Percentiles rank a stretch among this genome's conserved stretches.
Conservation (phyloP, 768 basidiomycete genomes). For the Fomitopsis serialis region DNA sequence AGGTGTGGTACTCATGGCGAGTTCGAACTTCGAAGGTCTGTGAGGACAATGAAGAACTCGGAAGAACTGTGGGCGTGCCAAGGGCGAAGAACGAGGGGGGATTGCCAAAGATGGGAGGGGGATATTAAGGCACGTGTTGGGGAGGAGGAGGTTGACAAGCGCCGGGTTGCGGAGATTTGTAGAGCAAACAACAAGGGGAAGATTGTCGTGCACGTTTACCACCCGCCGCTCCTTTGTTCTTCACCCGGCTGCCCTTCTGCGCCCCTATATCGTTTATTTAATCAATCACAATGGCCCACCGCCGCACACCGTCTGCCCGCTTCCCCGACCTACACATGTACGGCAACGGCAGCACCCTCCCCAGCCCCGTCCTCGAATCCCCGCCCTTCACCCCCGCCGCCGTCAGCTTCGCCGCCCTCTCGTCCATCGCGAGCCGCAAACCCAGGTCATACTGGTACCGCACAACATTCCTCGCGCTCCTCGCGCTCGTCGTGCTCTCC, state of each 20-base stretch:
- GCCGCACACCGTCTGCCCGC: constrained; percentile 22
- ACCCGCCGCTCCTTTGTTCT: constrained; percentile 17
- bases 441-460: constrained; percentile 36
- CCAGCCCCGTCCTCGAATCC: constrained; percentile 18
- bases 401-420: constrained; percentile 19
- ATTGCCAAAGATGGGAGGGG: too few relatives aligned
- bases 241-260: not conserved
- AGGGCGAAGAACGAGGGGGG: too few relatives aligned
- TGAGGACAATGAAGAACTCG: too few relatives aligned
- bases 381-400: constrained; percentile 23
- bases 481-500: constrained; percentile 44
- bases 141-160: too few relatives aligned
- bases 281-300: constrained; percentile 21
- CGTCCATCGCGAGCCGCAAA: constrained; percentile 30
- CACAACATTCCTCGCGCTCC: constrained; percentile 49
- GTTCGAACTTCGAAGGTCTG: too few relatives aligned
- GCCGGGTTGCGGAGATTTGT: too few relatives aligned
- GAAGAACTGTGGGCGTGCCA: too few relatives aligned
- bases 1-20: too few relatives aligned
- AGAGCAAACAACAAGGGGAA: too few relatives aligned
- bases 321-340: constrained; percentile 18
- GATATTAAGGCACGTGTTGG: too few relatives aligned
- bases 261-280: constrained; percentile 7
- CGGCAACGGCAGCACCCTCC: not conserved
- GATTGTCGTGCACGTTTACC: not conserved